phyloP scores from a whole-genome alignment of 139 green algal species.

The Trebouxia sp. region DNA sequence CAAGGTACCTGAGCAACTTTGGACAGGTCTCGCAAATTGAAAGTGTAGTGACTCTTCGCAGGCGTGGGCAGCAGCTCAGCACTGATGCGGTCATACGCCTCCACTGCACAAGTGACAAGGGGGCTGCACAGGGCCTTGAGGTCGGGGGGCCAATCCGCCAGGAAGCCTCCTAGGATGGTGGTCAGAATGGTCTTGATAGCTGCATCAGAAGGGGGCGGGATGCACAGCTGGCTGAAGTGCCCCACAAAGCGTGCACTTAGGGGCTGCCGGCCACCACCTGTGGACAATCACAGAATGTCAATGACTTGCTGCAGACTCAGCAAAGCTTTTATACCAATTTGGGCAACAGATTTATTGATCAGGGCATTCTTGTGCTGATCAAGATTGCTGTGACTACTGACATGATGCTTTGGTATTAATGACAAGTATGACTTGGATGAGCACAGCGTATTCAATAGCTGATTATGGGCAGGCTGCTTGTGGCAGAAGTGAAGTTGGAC shows the following conservation, averaged over 20 bases:
- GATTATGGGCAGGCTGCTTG: too few species aligned
- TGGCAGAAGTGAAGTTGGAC: too few species aligned
- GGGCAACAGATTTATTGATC: too few species aligned
- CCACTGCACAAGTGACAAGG: slow-evolving; percentile 70
- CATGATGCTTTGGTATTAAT: too few species aligned
- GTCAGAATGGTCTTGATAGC: slow-evolving; percentile 79
- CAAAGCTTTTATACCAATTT: too few species aligned
- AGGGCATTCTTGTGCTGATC: too few species aligned
- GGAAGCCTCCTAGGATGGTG: slow-evolving; percentile 79
- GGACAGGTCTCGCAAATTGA: slow-evolving; percentile 82
- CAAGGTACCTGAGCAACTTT: slow-evolving; percentile 77
- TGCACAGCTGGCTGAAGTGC: slow-evolving; percentile 83
- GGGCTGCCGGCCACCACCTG: slow-evolving; percentile 73
- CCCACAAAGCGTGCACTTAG: slow-evolving; percentile 76
- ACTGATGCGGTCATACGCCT: slow-evolving; percentile 63
- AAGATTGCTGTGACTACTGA: too few species aligned
- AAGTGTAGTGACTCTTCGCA: slow-evolving; percentile 83
- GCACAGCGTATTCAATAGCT: too few species aligned
- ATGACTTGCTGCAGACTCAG: too few species aligned
- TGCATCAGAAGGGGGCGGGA: slow-evolving; percentile 61
- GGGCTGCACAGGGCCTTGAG: slow-evolving; percentile 47
- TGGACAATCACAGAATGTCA: not conserved
- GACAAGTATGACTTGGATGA: too few species aligned
- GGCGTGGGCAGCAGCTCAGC: slow-evolving; percentile 80
- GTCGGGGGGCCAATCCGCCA: slow-evolving; percentile 68